Percentiles rank a stretch among this genome's conserved stretches.
Conservation (phyloP, 352 stramenopile genomes). For the Sclerospora graminicola region DNA sequence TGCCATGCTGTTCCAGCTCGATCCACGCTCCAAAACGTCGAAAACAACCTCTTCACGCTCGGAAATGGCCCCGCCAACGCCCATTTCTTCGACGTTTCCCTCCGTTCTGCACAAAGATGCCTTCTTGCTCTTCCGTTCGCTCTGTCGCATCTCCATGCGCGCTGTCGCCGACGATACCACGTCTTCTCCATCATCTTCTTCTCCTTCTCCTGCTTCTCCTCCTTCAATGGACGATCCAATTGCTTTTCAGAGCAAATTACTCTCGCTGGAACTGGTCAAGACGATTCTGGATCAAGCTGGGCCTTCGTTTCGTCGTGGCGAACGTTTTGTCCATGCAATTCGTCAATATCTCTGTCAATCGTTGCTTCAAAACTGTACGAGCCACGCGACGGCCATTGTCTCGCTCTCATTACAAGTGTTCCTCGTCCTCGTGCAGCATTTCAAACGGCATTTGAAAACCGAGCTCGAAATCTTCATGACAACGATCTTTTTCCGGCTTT, state of each 20-base stretch:
- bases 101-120: conserved; percentile 97
- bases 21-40: no score
- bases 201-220: no score
- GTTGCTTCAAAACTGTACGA: conserved; percentile 98
- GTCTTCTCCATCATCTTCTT: no score
- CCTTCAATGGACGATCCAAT: conserved; percentile 92
- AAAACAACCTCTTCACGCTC: no score
- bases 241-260: conserved; percentile 93
- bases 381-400: conserved; percentile 92
- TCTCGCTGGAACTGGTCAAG: conserved; percentile 96
- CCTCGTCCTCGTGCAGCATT: conserved; percentile 90
- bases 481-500: conserved; percentile 96
- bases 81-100: conserved; percentile 70
- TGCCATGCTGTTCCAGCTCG: no score
- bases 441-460: conserved; percentile 92
- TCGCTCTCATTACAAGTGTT: conserved; percentile 97
- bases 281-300: conserved; percentile 95
- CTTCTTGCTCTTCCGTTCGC: conserved; percentile 95
- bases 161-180: conserved; percentile 87
- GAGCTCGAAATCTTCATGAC: conserved; percentile 99
- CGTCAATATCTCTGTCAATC: conserved; percentile 93
- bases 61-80: conserved; percentile 1
- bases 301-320: conserved; percentile 87
- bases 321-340: conserved; percentile 96
- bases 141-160: conserved; percentile 91